Base-by-base conservation (phyloP, 208 protist genomes). In the Crithidia bombi region DNA sequence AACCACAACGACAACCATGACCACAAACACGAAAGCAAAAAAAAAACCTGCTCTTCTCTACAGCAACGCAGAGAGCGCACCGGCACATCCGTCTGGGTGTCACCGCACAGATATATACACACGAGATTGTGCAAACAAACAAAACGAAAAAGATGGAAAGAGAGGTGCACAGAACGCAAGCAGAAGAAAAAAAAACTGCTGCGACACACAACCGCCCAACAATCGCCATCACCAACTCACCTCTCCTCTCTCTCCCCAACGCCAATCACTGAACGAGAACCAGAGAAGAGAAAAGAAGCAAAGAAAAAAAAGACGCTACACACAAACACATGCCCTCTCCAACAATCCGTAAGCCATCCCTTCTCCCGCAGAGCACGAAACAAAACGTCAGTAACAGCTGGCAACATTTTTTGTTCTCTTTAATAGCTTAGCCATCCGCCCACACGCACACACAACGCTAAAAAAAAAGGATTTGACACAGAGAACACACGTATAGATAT, bases 131-230 rank as follows among this genome's bases (percentile, higher is more conserved):
- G n/a, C n/a, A n/a, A n/a, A n/a, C n/a, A n/a, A 49, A 12, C 5
- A 19, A 46, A 44, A 39, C 25, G 30, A 38, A 50, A 21, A 54
- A 6, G 26, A 63, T 17, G 32, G 23, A 49, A 2, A 65, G 46
- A 63, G 67, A 64, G 41, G 23, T 19, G 2, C 19, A 35, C 6
- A 14, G 7, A n/a, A 61, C 43, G 10, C 5, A 50, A 38, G 39
- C 41, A 56, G 63, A 64, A 50, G 49, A 51, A 19, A 69, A 59
- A 73, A 61, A 44, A 17, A 43, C 21, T 36, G n/a, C 15, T 44
- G 7, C 10, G 11, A 61, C 1, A 66, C 66, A 38, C 54, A 61
- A 26, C 6, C 44, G 21, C 39, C 44, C 33, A 36, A 65, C 28
- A 33, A 50, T 10, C 10, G 19, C 7, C 17, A 50, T 21, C 5